phyloP scores from a whole-genome alignment of 2,329 filamentous ascomycete genomes.

The Pseudocercospora fuligena region DNA sequence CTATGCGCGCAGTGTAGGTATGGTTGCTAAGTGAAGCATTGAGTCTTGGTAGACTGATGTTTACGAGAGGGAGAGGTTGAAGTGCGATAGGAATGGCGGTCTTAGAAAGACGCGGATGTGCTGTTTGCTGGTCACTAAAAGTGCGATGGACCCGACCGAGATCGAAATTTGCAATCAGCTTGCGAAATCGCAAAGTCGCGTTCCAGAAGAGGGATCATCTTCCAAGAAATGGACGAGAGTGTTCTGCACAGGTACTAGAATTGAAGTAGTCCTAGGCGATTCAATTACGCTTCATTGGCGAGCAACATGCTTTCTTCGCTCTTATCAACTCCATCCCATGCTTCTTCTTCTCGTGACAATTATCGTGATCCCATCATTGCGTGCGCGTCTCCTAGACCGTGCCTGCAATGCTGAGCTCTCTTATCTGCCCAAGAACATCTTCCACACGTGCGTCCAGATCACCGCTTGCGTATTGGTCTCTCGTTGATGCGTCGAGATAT shows the following conservation, averaged over 20 bases:
- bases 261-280: neutral
- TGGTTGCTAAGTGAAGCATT: no score
- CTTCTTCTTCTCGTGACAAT: neutral
- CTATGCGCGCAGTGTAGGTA: no score
- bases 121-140: no score
- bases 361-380: neutral
- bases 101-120: no score
- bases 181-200: no score
- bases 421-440: conserved; percentile 94
- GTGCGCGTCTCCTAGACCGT: conserved; percentile 56
- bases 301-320: neutral
- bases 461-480: conserved; percentile 93
- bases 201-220: no score
- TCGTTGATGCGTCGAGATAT: conserved; percentile 87
- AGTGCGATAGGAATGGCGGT: no score
- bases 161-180: no score
- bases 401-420: conserved; percentile 89
- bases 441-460: conserved; percentile 91
- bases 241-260: neutral
- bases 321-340: neutral
- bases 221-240: no score
- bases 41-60: no score
- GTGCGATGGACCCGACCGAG: no score
- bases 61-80: no score
- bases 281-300: neutral